These are phyloP conservation scores for Cryptococcus floricola DNA, from an alignment of 1,284 basidiomycete genomes.

Conservation along the genomic window DNA sequence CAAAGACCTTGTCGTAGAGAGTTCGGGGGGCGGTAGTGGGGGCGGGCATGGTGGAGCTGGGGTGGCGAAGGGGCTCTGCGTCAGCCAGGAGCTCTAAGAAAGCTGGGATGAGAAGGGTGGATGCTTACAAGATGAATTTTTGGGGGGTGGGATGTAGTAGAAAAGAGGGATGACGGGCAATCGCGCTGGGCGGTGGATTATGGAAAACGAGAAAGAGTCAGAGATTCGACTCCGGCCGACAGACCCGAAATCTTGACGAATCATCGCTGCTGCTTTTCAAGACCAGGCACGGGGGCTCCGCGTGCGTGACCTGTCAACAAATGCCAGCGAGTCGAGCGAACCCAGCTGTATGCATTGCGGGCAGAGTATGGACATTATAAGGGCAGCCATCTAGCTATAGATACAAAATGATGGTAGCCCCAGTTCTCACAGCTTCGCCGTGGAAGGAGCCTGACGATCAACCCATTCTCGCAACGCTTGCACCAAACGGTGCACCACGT, in stretches of 20 bases:
- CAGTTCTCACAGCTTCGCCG: conserved; percentile 10
- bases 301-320: too few species aligned
- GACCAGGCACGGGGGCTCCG: too few species aligned
- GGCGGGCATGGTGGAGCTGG: conserved; percentile 43
- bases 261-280: too few species aligned
- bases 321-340: too few species aligned
- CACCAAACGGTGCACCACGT: conserved; percentile 27
- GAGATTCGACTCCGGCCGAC: neutral
- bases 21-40: conserved; percentile 62
- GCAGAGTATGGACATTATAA: neutral
- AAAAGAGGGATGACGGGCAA: neutral
- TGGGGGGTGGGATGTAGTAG: neutral
- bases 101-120: neutral
- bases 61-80: conserved; percentile 3
- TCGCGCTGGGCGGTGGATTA: too few species aligned
- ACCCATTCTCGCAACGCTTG: conserved; percentile 34
- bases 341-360: neutral
- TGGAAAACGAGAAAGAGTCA: neutral
- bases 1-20: conserved; percentile 93
- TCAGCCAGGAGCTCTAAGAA: conserved; percentile 1
- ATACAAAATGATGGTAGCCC: neutral
- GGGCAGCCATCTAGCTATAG: neutral
- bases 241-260: too few species aligned
- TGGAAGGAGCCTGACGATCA: conserved; percentile 1
- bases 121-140: neutral